A percentile compares a stretch with the other conserved stretches of the same genome.
Conservation (phyloP, 805 yeast genomes). For the Candida parachauliodes region DNA sequence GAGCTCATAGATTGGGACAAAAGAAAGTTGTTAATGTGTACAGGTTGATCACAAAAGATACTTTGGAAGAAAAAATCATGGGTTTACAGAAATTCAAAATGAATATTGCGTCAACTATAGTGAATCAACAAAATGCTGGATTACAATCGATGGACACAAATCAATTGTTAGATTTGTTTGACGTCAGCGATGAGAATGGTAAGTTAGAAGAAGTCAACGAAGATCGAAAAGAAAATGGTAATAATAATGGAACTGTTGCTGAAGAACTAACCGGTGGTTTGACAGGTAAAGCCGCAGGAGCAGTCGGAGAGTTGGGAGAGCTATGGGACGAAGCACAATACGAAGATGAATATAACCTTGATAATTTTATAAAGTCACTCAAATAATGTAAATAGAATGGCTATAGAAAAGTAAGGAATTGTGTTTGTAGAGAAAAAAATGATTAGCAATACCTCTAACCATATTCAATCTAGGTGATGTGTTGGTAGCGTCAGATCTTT, state of each 20-base stretch:
- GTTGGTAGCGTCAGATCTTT: neutral
- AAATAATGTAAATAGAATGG: constrained; percentile 23
- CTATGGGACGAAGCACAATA: constrained; percentile 96
- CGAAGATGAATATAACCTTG: constrained; percentile 94
- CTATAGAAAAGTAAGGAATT: neutral
- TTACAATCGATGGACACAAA: constrained; percentile 94
- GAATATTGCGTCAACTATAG: constrained; percentile 94
- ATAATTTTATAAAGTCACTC: constrained; percentile 81
- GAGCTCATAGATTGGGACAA: constrained; percentile 97
- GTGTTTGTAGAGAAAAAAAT: too few species aligned
- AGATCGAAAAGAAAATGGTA: neutral
- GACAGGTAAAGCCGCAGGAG: constrained; percentile 75
- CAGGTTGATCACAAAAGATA: constrained; percentile 85
- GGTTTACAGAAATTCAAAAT: constrained; percentile 95
- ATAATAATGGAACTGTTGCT: constrained; percentile 19
- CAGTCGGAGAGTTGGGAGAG: constrained; percentile 84
- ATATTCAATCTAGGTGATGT: too few species aligned
- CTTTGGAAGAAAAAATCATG: constrained; percentile 97
- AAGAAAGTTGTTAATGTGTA: constrained; percentile 97
- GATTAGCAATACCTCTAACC: too few species aligned
- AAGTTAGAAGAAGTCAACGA: constrained; percentile 20
- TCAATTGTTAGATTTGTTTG: constrained; percentile 85
- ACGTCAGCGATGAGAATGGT: constrained; percentile 53
- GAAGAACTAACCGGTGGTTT: constrained; percentile 71
- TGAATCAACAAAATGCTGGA: constrained; percentile 96